Evolutionary conservation across 2,329 filamentous ascomycete species (phyloP).

Genomic region (Pseudogymnoascus sp.): DNA sequence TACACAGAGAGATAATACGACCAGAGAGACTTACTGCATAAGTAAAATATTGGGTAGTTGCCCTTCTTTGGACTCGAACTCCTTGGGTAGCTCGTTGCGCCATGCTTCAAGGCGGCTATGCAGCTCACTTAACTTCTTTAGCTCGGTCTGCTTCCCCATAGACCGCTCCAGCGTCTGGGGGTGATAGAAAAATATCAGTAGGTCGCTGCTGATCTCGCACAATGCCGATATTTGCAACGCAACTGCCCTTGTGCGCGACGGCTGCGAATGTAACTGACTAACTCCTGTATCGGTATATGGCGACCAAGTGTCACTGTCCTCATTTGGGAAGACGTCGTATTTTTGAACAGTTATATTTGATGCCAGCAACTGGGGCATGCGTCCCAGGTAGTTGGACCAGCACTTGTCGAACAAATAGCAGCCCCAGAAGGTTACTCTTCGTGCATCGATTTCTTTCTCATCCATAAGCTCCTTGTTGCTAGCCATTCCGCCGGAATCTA

Average conservation of each 20-base stretch:
- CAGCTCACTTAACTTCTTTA: constrained; percentile 88
- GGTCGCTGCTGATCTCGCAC: constrained; percentile 88
- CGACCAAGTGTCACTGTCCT: constrained; percentile 79
- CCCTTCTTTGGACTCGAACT: constrained; percentile 83
- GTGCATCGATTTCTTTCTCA: constrained; percentile 79
- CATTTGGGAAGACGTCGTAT: constrained; percentile 81
- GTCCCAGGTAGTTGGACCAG: constrained; percentile 94
- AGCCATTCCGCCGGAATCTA: constrained; percentile 63
- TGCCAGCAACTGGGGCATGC: constrained; percentile 76
- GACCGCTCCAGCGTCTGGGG: constrained; percentile 56
- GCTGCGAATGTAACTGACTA: constrained; percentile 63
- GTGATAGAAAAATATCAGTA: constrained; percentile 86
- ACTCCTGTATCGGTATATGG: constrained; percentile 82
- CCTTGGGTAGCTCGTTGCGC: constrained; percentile 73
- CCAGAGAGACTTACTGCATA: constrained; percentile 35
- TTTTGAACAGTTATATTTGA: constrained; percentile 77
- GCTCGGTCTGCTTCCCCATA: constrained; percentile 68
- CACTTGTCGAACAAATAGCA: constrained; percentile 98
- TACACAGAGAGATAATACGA: not conserved
- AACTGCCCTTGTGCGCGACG: constrained; percentile 72
- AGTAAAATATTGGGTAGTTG: constrained; percentile 74
- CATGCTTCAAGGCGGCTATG: constrained; percentile 85
- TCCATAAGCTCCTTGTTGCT: constrained; percentile 49
- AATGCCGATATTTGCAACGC: constrained; percentile 73
- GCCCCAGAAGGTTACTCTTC: constrained; percentile 92